A percentile compares a stretch with the other conserved stretches of the same genome.
phyloP scores from a whole-genome alignment of 1,284 basidiomycete species.

The Trametes hirsuta region DNA sequence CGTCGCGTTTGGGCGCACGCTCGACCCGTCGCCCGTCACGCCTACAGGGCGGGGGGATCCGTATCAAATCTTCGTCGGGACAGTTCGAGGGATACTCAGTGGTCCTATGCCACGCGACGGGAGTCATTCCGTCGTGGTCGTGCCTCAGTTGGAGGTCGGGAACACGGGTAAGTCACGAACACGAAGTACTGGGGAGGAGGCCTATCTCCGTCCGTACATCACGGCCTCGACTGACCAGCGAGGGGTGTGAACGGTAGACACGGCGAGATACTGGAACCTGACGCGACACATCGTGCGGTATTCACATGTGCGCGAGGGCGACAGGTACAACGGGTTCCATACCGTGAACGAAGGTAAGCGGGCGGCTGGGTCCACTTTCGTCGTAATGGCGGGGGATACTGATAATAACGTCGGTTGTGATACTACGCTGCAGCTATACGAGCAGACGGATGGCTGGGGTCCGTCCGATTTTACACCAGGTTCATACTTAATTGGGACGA shows the following conservation, averaged over 20 bases:
- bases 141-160: conserved; percentile 44
- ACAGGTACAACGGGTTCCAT: conserved; percentile 45
- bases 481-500: conserved; percentile 34
- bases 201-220: background rate
- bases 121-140: conserved; percentile 39
- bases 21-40: conserved; percentile 60
- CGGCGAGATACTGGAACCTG: conserved; percentile 48
- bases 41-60: conserved; percentile 46
- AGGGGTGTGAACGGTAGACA: conserved; percentile 35
- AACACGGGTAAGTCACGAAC: conserved; percentile 28
- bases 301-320: conserved; percentile 32
- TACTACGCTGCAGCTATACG: conserved; percentile 20
- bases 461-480: conserved; percentile 31
- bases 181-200: background rate
- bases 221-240: background rate
- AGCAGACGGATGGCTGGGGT: conserved; percentile 26
- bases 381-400: background rate
- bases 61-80: conserved; percentile 52
- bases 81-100: conserved; percentile 45
- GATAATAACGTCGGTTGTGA: background rate
- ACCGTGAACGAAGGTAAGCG: conserved; percentile 44
- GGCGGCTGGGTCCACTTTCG: no score
- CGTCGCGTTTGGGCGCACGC: conserved; percentile 44
- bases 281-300: conserved; percentile 50
- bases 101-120: conserved; percentile 18